These are phyloP conservation scores for Puccinia brachypodii DNA, from an alignment of 1,284 basidiomycete species.

Conservation along the genomic window DNA sequence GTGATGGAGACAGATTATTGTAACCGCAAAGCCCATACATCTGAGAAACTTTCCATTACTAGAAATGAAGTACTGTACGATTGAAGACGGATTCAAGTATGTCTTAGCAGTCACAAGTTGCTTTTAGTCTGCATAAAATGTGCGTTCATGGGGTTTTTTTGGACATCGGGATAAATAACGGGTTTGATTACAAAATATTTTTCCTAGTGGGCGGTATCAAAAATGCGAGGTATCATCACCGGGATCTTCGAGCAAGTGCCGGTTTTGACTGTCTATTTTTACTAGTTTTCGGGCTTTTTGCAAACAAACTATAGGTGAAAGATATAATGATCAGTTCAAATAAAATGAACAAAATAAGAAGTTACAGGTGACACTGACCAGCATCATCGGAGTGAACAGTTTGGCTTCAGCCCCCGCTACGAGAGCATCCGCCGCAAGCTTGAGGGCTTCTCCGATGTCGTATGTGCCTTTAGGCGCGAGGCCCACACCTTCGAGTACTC, in stretches of 20 bases:
- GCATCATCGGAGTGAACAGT: constrained; percentile 47
- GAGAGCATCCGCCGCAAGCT: constrained; percentile 76
- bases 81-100: no score
- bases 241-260: background rate
- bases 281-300: constrained; percentile 18
- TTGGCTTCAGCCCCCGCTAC: constrained; percentile 73
- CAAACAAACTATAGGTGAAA: constrained; percentile 18
- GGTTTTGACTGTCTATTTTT: background rate
- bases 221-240: background rate
- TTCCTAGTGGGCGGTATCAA: background rate
- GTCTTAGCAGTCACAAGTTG: no score
- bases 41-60: no score
- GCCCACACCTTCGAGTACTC: constrained; percentile 74
- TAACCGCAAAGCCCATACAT: no score
- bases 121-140: no score
- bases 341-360: background rate
- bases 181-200: background rate
- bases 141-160: background rate
- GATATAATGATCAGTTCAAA: background rate
- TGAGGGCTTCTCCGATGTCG: constrained; percentile 84
- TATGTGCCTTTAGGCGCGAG: constrained; percentile 89
- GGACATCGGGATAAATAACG: background rate
- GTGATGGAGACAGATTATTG: no score
- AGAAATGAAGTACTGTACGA: no score
- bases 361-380: constrained; percentile 16